Conservation (phyloP, 2,329 filamentous ascomycete genomes). For the Scolecobasidium constrictum region DNA sequence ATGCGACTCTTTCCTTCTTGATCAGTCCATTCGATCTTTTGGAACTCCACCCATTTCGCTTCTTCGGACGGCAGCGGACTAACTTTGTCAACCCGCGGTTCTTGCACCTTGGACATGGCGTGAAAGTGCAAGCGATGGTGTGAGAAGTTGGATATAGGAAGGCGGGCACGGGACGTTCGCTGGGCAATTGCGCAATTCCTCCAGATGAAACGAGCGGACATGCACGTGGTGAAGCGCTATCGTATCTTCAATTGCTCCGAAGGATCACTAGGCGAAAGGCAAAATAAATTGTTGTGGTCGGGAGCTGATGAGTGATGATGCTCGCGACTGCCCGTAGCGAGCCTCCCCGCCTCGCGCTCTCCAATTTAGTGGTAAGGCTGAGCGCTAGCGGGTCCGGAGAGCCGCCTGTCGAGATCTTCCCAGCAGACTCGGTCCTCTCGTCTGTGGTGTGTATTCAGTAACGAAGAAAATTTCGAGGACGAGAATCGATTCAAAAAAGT, state of each 20-base stretch:
- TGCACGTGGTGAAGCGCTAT: background rate
- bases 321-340: too few species aligned
- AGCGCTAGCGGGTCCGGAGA: too few species aligned
- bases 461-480: too few species aligned
- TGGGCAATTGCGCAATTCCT: background rate
- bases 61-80: slow-evolving; percentile 34
- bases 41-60: slow-evolving; percentile 46
- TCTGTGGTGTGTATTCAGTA: too few species aligned
- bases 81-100: slow-evolving; percentile 31
- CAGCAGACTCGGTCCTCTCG: too few species aligned
- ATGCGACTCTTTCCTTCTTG: slow-evolving; percentile 46
- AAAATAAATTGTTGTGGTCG: too few species aligned
- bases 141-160: background rate
- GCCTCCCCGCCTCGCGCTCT: too few species aligned
- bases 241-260: background rate
- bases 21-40: slow-evolving; percentile 47
- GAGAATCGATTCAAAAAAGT: too few species aligned
- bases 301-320: too few species aligned
- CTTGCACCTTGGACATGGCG: slow-evolving; percentile 31
- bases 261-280: background rate
- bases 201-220: background rate
- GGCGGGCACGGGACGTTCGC: background rate
- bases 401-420: too few species aligned
- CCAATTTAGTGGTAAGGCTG: too few species aligned
- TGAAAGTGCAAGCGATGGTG: background rate